These are phyloP conservation scores for Xylaria hypoxylon DNA, from an alignment of 2,329 filamentous ascomycete species.

Conservation along the genomic window DNA sequence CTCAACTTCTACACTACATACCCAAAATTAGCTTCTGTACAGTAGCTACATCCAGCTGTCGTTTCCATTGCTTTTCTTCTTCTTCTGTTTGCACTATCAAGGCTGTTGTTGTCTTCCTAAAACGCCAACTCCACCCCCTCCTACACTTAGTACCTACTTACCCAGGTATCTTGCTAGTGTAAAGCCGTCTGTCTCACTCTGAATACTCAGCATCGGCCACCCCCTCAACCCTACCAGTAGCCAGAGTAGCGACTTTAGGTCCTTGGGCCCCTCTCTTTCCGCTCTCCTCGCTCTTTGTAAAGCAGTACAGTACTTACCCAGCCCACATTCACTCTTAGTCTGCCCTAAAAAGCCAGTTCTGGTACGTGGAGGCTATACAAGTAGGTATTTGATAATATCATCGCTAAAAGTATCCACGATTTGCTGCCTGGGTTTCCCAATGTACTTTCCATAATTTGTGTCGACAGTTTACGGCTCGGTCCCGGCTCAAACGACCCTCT, in stretches of 20 bases:
- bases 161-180: too few relatives aligned
- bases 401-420: constrained; percentile 29
- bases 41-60: constrained; percentile 20
- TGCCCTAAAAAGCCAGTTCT: constrained; percentile 30
- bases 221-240: constrained; percentile 31
- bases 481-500: constrained; percentile 28
- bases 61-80: constrained; percentile 10
- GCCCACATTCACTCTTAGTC: constrained; percentile 33
- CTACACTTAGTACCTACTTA: too few relatives aligned
- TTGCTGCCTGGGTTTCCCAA: constrained; percentile 27
- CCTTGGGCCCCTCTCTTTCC: constrained; percentile 28
- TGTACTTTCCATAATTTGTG: constrained; percentile 30
- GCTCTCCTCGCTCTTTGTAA: constrained; percentile 25
- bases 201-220: constrained; percentile 20
- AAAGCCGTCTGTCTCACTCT: constrained; percentile 21
- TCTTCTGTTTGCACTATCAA: background rate
- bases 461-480: constrained; percentile 30
- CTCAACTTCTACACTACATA: constrained; percentile 13
- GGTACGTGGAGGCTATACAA: constrained; percentile 16
- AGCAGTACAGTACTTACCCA: constrained; percentile 3
- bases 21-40: constrained; percentile 15
- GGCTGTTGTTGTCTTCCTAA: constrained; percentile 4
- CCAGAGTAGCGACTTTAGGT: constrained; percentile 27
- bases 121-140: constrained; percentile 11
- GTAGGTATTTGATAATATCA: constrained; percentile 33